Base-by-base conservation (phyloP, 2,329 filamentous ascomycete species). In the Hypoxylon sp. region DNA sequence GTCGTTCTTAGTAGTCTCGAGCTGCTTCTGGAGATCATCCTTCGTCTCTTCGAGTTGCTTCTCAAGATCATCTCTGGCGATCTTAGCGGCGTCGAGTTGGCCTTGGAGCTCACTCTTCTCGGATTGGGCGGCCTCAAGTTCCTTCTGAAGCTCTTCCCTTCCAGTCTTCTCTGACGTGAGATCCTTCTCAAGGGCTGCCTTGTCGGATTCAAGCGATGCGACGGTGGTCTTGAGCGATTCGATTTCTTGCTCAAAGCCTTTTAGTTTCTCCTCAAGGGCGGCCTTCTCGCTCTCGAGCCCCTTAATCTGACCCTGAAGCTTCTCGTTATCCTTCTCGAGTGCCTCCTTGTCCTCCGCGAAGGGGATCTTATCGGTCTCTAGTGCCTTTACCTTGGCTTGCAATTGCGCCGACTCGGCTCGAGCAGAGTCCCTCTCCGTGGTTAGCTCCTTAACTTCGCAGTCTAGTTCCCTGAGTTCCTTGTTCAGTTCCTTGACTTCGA, bases 171-270 rank as follows among this genome's bases (percentile, higher is more conserved):
- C 60, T 2, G 55, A 56, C 28, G 48, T 60, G n/a, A 65, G 28
- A 34, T 62, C 51, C 46, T 67, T 61, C 46, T 67, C 57, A 30
- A 73, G 70, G 30, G 55, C 52, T 17, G 68, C 61, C 57, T 59
- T 74, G 32, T 64, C 50, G n/a, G 65, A 51, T 30, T 76, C 71
- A 2, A 75, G 57, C 7, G 71, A 69, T 21, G 66, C 57, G n/a
- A 77, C 74, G 46, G 76, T 71, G 43, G 70, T 61, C 52, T 74
- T 73, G 14, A 79, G 69, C 34, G 66, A 66, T 25, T 71, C 60
- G 21, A 79, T 69, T 59, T 74, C 71, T n/a, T 68, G 63, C 67
- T 78, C 76, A 34, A 80, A 70, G 23, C 64, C 68, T 17, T 72
- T 70, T 38, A 80, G 71, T 53, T 72, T 75, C 7, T 69, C 60